phyloP scores from a whole-genome alignment of 805 yeast species.

The Pichia cabralensis region DNA sequence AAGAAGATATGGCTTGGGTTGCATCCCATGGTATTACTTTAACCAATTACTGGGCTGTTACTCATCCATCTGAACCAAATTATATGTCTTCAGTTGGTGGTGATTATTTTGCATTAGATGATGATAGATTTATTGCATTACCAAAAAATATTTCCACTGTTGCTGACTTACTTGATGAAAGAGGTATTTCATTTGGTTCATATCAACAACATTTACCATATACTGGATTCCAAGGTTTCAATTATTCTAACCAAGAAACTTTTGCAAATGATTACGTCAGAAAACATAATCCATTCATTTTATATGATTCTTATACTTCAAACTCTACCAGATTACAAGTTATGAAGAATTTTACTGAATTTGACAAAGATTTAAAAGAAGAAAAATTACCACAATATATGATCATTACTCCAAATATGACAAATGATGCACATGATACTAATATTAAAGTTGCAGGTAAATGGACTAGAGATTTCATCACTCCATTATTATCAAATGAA shows the following conservation, averaged over 20 bases:
- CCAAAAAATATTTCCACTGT: constrained; percentile 39
- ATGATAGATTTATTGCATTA: constrained; percentile 34
- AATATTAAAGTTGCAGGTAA: constrained; percentile 35
- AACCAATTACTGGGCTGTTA: constrained; percentile 41
- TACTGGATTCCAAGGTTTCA: constrained; percentile 40
- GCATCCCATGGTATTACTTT: constrained; percentile 35
- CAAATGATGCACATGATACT: constrained; percentile 43
- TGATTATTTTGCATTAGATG: constrained; percentile 38
- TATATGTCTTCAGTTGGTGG: constrained; percentile 41
- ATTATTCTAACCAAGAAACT: constrained; percentile 33
- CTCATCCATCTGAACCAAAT: constrained; percentile 48
- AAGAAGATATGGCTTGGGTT: constrained; percentile 33
- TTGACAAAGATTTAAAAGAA: constrained; percentile 30
- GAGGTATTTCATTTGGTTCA: constrained; percentile 41
- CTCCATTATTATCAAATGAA: constrained; percentile 33
- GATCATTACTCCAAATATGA: constrained; percentile 45
- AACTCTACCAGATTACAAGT: constrained; percentile 29
- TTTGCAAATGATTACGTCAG: constrained; percentile 39
- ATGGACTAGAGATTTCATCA: constrained; percentile 37
- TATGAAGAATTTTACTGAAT: constrained; percentile 39
- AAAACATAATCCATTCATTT: constrained; percentile 41
- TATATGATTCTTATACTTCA: constrained; percentile 30
- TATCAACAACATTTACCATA: constrained; percentile 45
- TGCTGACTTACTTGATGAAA: constrained; percentile 37
- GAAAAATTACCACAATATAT: constrained; percentile 40